Evolutionary conservation across 495 filamentous ascomycete genomes (phyloP).

Genomic region (Geopyxis carbonaria): DNA sequence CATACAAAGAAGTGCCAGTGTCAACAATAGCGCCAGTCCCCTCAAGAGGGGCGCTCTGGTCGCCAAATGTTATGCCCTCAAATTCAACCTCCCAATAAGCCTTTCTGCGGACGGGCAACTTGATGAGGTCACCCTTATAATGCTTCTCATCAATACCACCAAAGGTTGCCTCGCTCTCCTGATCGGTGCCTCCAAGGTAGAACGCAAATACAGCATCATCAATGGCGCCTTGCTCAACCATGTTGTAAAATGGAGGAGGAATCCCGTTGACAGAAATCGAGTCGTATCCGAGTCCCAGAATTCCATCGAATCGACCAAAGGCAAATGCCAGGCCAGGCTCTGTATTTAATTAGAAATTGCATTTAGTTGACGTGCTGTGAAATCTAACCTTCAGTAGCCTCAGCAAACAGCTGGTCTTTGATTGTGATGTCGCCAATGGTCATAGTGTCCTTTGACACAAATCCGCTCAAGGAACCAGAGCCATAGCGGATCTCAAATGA

Average conservation of each 20-base stretch:
- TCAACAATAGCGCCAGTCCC: constrained; percentile 92
- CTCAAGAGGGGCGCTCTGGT: constrained; percentile 67
- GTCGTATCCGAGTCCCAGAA: constrained; percentile 87
- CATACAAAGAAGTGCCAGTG: constrained; percentile 78
- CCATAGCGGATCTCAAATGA: constrained; percentile 91
- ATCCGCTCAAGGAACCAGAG: constrained; percentile 86
- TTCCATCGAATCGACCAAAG: constrained; percentile 96
- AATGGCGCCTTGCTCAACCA: constrained; percentile 73
- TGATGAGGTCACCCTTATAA: constrained; percentile 79
- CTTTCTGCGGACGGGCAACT: constrained; percentile 88
- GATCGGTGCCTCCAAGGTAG: constrained; percentile 67
- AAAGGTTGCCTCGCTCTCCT: constrained; percentile 74
- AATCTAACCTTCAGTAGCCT: constrained; percentile 47
- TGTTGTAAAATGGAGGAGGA: constrained; percentile 86
- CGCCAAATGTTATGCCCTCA: constrained; percentile 75
- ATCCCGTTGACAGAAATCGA: constrained; percentile 93
- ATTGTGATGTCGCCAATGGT: constrained; percentile 78
- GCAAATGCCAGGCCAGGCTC: constrained; percentile 96
- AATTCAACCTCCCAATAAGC: constrained; percentile 99
- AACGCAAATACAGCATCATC: constrained; percentile 94
- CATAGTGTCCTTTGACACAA: constrained; percentile 71
- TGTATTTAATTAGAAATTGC: constrained; percentile 11
- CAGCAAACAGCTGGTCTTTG: constrained; percentile 81
- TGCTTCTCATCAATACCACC: constrained; percentile 76
- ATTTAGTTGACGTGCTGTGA: neutral